Percentiles rank a stretch among this genome's conserved stretches.
Conservation (phyloP, 2,329 filamentous ascomycete genomes). For the Fusarium albosuccineum region DNA sequence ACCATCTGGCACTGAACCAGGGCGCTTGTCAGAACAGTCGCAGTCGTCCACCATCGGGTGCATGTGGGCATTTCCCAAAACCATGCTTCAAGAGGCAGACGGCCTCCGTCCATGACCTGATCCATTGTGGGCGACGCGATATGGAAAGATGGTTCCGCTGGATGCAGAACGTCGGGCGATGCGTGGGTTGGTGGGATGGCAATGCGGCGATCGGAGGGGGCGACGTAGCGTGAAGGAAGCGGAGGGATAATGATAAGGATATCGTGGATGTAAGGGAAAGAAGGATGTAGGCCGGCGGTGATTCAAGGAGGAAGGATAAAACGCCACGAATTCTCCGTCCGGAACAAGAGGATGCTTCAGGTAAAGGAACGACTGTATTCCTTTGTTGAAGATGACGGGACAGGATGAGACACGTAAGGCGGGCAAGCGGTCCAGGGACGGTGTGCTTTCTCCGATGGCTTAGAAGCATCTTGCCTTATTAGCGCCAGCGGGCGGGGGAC, state of each 20-base stretch:
- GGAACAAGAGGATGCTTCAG: conserved; percentile 4
- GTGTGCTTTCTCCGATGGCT: conserved; percentile 3
- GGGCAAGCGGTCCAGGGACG: conserved; percentile 21
- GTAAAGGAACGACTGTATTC: conserved; percentile 3
- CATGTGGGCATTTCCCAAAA: conserved; percentile 99
- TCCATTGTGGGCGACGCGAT: conserved; percentile 59
- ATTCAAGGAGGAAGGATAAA: background rate
- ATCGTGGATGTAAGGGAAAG: background rate
- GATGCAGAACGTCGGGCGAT: conserved; percentile 2
- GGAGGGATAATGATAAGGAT: background rate
- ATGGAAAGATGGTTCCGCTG: background rate
- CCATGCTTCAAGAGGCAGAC: conserved; percentile 92
- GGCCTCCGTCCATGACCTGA: conserved; percentile 71
- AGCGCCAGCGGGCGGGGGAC: background rate
- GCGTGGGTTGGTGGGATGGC: conserved; percentile 1
- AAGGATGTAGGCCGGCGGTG: background rate
- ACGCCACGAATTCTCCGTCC: background rate
- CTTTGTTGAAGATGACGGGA: conserved; percentile 33
- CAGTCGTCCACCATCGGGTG: conserved; percentile 96
- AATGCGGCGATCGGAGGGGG: conserved; percentile 19
- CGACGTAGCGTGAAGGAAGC: background rate
- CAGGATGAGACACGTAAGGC: conserved; percentile 38
- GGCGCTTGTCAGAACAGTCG: conserved; percentile 87
- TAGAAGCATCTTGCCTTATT: conserved; percentile 9
- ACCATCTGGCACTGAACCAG: conserved; percentile 94